Evolutionary conservation across 257 asterid genomes (phyloP), one percentile per base, ranked within the genome.

Genomic region (Oldenlandia corymbosa): DNA sequence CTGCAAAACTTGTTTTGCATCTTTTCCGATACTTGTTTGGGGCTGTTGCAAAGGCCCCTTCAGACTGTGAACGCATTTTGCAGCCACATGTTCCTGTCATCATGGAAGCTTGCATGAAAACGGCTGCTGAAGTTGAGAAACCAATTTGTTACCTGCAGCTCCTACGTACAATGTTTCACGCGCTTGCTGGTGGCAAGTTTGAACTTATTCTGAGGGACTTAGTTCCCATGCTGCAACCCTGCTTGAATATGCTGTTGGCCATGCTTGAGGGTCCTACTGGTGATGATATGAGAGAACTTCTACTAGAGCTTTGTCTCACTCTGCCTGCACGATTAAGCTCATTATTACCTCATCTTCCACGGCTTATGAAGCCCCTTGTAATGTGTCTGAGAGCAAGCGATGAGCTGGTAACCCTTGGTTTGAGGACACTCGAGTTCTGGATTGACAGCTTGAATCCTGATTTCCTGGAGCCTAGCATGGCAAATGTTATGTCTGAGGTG

Each of bases 401-500:
- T 75, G 99, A 90, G 62, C 83, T 93, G 30, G 88, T 90, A 70
- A 90, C 85, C 81, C 91, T 85, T 61, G 95, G 97, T 77, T 79
- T 93, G 73, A 87, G 97, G 77, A 93, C 99, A 58, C 97, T 93
- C 62, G 99, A 93, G 76, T 93, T 93, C 84, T 93, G 99, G 99
- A 89, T 93, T 68, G 99, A 93, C 79, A 93, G 99, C 85, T 81
- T 93, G 82, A 93, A 93, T 77, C 99, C 99, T 75, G 99, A 93
- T 73, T 93, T 93, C 75, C 73, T 93, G 73, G 99, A 93, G 79
- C 99, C 99, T 61, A 93, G 97, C 76, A 93, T 93, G 99, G 99
- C 99, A 64, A 93, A 87, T 79, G 97, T 90, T 65, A 93, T 90
- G 93, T 87, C 97, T 72, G 99, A 90, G 82, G 97, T 93, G 82